phyloP scores from a whole-genome alignment of 495 filamentous ascomycete genomes.

The Apiosordaria backusii region DNA sequence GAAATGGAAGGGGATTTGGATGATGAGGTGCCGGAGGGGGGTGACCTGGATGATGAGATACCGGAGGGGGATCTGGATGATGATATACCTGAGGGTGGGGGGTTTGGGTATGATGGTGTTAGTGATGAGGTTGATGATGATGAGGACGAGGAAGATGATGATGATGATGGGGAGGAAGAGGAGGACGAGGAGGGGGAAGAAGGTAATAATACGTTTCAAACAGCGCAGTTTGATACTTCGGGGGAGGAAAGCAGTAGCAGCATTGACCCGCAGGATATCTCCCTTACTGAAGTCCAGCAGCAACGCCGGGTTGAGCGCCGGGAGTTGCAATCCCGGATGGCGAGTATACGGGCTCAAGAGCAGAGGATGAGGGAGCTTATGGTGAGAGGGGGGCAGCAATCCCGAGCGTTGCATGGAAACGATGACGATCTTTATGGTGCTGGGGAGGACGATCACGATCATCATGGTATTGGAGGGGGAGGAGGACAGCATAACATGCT shows the following conservation, averaged over 20 bases:
- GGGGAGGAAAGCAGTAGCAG: not conserved
- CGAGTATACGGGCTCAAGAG: constrained; percentile 35
- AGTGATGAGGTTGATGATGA: constrained; percentile 46
- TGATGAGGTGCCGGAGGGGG: constrained; percentile 29
- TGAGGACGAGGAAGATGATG: constrained; percentile 30
- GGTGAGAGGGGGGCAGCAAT: constrained; percentile 26
- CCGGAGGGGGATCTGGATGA: constrained; percentile 67
- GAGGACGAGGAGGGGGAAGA: constrained; percentile 27
- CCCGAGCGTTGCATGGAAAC: constrained; percentile 21
- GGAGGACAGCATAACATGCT: constrained; percentile 42
- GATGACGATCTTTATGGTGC: constrained; percentile 39
- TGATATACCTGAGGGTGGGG: constrained; percentile 56
- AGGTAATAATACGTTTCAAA: not conserved
- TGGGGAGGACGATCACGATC: constrained; percentile 41
- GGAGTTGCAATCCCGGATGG: constrained; percentile 32
- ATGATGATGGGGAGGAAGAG: constrained; percentile 30
- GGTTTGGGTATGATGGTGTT: constrained; percentile 43
- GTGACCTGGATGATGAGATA: constrained; percentile 64
- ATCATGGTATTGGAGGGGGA: not conserved
- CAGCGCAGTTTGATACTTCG: not conserved
- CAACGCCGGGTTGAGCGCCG: constrained; percentile 31
- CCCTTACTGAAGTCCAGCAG: constrained; percentile 17
- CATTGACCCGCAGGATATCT: not conserved
- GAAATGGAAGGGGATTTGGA: constrained; percentile 24
- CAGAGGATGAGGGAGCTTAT: constrained; percentile 50